A percentile compares a stretch with the other conserved stretches of the same genome.
phyloP scores from a whole-genome alignment of 2,329 filamentous ascomycete genomes.

The Aspergillus novofumigatus region DNA sequence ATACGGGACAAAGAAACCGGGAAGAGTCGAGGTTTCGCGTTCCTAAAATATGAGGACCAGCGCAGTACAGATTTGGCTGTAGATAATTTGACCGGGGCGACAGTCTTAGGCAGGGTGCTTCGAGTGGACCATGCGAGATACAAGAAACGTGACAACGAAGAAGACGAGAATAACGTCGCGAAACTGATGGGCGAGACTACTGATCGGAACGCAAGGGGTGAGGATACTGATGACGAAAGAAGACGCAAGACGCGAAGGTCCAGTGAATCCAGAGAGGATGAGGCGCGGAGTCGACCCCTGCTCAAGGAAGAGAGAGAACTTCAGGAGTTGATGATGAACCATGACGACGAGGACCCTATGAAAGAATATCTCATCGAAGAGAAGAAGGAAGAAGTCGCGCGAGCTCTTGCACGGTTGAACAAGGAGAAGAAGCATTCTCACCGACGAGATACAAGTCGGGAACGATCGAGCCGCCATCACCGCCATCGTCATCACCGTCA shows the following conservation, averaged over 20 bases:
- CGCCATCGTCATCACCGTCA: conserved; percentile 46
- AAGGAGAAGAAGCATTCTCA: conserved; percentile 45
- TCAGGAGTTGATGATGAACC: conserved; percentile 66
- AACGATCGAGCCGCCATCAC: conserved; percentile 42
- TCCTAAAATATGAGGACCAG: conserved; percentile 98
- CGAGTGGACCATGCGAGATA: conserved; percentile 92
- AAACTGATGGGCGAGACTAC: conserved; percentile 45
- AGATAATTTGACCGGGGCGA: conserved; percentile 87
- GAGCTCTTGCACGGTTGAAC: conserved; percentile 57
- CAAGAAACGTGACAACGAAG: conserved; percentile 73
- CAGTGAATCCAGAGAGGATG: conserved; percentile 47
- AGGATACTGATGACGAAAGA: conserved; percentile 39
- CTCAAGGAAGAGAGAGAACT: conserved; percentile 80
- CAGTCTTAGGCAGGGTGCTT: conserved; percentile 72
- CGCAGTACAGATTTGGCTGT: conserved; percentile 92
- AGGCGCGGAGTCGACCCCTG: conserved; percentile 52
- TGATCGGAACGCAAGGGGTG: conserved; percentile 17
- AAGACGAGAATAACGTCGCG: conserved; percentile 48
- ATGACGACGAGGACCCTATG: conserved; percentile 98
- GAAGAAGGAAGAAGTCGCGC: conserved; percentile 82
- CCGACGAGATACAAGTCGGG: conserved; percentile 29
- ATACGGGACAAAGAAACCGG: conserved; percentile 93
- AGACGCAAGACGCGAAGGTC: conserved; percentile 26
- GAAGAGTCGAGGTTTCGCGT: conserved; percentile 90
- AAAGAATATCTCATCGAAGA: conserved; percentile 84